Conservation (phyloP, 2,329 filamentous ascomycete species). For the Trichoderma guizhouense region DNA sequence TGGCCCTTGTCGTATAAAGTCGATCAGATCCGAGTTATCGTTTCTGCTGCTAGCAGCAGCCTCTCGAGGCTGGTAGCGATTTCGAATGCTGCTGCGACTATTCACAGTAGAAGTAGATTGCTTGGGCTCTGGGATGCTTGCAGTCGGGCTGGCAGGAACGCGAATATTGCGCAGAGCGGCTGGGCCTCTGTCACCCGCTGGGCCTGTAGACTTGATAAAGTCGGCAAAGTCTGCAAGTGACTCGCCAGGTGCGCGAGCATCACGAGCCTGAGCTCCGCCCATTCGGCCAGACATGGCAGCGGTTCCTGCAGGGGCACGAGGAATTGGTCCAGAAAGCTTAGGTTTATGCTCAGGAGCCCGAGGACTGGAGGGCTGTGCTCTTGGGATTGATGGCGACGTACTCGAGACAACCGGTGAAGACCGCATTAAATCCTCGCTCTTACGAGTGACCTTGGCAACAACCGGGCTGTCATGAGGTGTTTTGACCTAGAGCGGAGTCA, state of each 20-base stretch:
- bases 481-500: constrained; percentile 30
- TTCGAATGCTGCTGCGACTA: constrained; percentile 40
- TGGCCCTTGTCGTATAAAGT: constrained; percentile 89
- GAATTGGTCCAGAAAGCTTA: constrained; percentile 22
- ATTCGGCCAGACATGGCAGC: constrained; percentile 24
- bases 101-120: constrained; percentile 36
- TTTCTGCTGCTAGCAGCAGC: constrained; percentile 59
- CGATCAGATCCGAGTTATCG: constrained; percentile 82
- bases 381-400: constrained; percentile 26
- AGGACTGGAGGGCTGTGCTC: neutral
- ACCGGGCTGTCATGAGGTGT: constrained; percentile 44
- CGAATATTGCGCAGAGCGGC: constrained; percentile 36
- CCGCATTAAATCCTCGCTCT: constrained; percentile 45
- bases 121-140: constrained; percentile 39
- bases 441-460: constrained; percentile 40
- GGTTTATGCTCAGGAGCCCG: constrained; percentile 18
- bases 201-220: constrained; percentile 83
- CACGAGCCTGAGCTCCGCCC: constrained; percentile 52
- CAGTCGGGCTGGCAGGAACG: constrained; percentile 31
- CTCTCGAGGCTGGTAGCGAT: constrained; percentile 67
- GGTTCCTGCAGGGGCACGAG: constrained; percentile 25
- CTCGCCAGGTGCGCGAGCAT: constrained; percentile 67
- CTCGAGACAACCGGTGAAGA: constrained; percentile 35
- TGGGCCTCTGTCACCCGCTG: constrained; percentile 46
- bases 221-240: constrained; percentile 81